A percentile compares a stretch with the other conserved stretches of the same genome.
Conservation (phyloP, 2,329 filamentous ascomycete species). For the Cercospora citrullina region DNA sequence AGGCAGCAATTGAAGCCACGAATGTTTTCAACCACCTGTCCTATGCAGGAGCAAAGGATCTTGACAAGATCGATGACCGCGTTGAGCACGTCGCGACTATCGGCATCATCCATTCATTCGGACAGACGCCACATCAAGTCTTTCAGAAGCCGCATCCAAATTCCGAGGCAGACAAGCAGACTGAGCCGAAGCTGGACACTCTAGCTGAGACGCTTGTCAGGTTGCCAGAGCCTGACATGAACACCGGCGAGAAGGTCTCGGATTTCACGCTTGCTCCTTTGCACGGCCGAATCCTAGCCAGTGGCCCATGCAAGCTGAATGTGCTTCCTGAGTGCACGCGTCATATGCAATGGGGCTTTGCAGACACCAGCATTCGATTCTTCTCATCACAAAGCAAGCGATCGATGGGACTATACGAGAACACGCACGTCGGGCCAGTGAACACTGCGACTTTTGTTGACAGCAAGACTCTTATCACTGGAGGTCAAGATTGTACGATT, state of each 20-base stretch:
- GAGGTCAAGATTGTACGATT: conserved; percentile 87
- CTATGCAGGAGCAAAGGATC: conserved; percentile 88
- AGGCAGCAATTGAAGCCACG: conserved; percentile 83
- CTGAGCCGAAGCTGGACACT: conserved; percentile 69
- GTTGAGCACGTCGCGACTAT: conserved; percentile 86
- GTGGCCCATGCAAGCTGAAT: conserved; percentile 81
- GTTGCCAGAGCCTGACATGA: conserved; percentile 73
- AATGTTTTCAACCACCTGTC: conserved; percentile 97
- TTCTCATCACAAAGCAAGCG: conserved; percentile 86
- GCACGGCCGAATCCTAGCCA: conserved; percentile 78
- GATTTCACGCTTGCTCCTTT: conserved; percentile 77
- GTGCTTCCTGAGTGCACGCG: conserved; percentile 84
- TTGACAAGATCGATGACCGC: conserved; percentile 86
- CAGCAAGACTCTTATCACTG: conserved; percentile 85
- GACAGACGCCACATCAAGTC: conserved; percentile 93
- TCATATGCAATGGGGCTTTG: conserved; percentile 94
- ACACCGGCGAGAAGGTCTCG: conserved; percentile 75
- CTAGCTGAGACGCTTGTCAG: conserved; percentile 73
- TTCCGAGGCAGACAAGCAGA: conserved; percentile 63
- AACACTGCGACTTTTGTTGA: conserved; percentile 83
- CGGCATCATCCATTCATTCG: conserved; percentile 97
- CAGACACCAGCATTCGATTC: conserved; percentile 89
- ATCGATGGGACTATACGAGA: conserved; percentile 85
- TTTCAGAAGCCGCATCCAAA: conserved; percentile 78
- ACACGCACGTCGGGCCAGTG: conserved; percentile 87